Percentiles rank a stretch among this genome's conserved stretches.
Evolutionary conservation across 345 rosid genomes (phyloP).

Genomic region (Microcos paniculata): DNA sequence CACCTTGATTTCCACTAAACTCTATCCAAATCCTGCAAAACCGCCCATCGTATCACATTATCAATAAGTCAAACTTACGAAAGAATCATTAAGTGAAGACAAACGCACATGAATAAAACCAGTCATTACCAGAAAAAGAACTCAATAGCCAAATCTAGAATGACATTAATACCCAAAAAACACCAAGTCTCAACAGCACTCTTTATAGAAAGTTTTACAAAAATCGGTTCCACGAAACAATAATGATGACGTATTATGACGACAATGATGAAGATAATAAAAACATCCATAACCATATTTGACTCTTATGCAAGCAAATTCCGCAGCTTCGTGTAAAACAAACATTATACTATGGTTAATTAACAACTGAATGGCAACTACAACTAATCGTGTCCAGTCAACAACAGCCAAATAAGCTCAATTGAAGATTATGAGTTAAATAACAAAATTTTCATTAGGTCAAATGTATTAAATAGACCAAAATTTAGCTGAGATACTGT

Average conservation of each 20-base stretch:
- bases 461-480: not conserved
- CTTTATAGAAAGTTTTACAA: not conserved
- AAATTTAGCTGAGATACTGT: not conserved
- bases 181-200: not conserved
- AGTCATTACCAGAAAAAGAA: slow-evolving; percentile 17
- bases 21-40: slow-evolving; percentile 72
- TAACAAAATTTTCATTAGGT: not conserved
- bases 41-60: slow-evolving; percentile 5
- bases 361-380: not conserved
- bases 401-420: not conserved
- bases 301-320: not conserved
- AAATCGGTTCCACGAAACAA: slow-evolving; percentile 1
- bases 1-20: slow-evolving; percentile 11
- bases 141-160: slow-evolving; percentile 16
- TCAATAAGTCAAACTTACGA: slow-evolving; percentile 12
- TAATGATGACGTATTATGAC: not conserved
- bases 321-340: not conserved
- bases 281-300: not conserved
- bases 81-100: not conserved
- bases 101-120: slow-evolving; percentile 17
- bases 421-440: not conserved
- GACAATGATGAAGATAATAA: not conserved
- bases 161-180: slow-evolving; percentile 12
- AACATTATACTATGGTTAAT: not conserved
- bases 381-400: not conserved